Evolutionary conservation across 371 early-diverging fungal genomes (phyloP), one percentile per base, ranked within the genome.

Genomic region (Rhizopus delemar): DNA sequence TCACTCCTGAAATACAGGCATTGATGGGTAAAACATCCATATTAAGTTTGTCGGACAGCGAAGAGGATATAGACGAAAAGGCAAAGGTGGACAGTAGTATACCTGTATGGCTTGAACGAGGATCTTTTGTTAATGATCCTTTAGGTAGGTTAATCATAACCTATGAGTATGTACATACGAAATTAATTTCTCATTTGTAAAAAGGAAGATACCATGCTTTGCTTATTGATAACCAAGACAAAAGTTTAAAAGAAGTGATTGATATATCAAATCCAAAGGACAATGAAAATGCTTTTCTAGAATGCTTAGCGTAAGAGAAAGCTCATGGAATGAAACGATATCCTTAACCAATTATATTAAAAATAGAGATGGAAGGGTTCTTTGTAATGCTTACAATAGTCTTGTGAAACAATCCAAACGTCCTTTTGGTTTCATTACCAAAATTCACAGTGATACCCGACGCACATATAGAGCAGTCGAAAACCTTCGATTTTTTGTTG

Each of bases 351-450:
- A 22, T 22, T 22, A 22, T 1, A 22, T 22, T 22, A 22, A 22
- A 22, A 22, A n/a, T 66, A 86, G 84, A 3, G 81, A 83, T 50
- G 87, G 84, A n/a, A 80, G 74, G 34, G 62, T 75, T 8, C 57
- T 86, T 22, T 85, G 87, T 54, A 74, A 66, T 62, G 79, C 70
- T 3, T 85, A 84, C 64, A 84, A 85, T 60, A 71, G 74, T 34
- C 65, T 86, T 29, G 78, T 84, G 13, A 73, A 80, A 39, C 78
- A 80, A 29, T 84, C 85, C 15, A 75, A 74, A 58, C 75, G 84
- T 55, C 85, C 85, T 1, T 86, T 86, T 69, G 87, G 84, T 8
- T 68, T 80, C n/a, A 84, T 86, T 31, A 81, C 72, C 55, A 84
- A 86, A 52, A 74, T 83, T 22, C 83, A 86, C 46, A 70, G 74